A percentile compares a stretch with the other conserved stretches of the same genome.
These are phyloP conservation scores for Candida xiaguanensis DNA, from an alignment of 805 yeast genomes.

Conservation along the genomic window DNA sequence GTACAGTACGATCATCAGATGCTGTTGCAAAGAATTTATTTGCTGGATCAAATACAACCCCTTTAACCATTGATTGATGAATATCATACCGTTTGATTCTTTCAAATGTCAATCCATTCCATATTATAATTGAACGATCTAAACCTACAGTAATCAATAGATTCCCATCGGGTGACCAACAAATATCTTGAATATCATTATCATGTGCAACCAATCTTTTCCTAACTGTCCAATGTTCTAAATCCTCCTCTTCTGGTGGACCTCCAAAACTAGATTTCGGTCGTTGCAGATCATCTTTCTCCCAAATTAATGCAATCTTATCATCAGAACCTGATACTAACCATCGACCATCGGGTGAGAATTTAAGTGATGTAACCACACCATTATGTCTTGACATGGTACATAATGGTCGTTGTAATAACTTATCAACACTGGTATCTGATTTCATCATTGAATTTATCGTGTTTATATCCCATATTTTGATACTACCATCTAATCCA, in stretches of 20 bases:
- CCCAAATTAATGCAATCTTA: constrained; percentile 88
- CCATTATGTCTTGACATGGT: constrained; percentile 96
- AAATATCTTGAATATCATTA: constrained; percentile 94
- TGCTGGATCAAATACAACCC: constrained; percentile 97
- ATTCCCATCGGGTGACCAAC: constrained; percentile 96
- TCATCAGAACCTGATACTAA: constrained; percentile 96
- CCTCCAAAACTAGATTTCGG: constrained; percentile 60
- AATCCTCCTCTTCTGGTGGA: constrained; percentile 50
- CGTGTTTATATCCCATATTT: constrained; percentile 76
- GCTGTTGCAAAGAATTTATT: constrained; percentile 96
- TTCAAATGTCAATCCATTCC: constrained; percentile 93
- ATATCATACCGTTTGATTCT: constrained; percentile 83
- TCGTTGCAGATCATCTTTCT: constrained; percentile 67
- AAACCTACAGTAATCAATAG: constrained; percentile 90
- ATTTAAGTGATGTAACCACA: constrained; percentile 89
- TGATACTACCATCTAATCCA: constrained; percentile 84
- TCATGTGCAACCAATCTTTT: constrained; percentile 94
- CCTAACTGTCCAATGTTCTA: constrained; percentile 93
- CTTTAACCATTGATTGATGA: constrained; percentile 94
- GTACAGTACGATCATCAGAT: constrained; percentile 89
- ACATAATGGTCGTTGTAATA: constrained; percentile 56
- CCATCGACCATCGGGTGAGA: constrained; percentile 88
- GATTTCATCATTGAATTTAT: constrained; percentile 39
- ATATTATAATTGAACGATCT: constrained; percentile 86
- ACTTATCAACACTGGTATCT: constrained; percentile 15